Percentiles rank a stretch among this genome's conserved stretches.
phyloP scores from a whole-genome alignment of 805 yeast genomes.

The Yarrowia deformans region DNA sequence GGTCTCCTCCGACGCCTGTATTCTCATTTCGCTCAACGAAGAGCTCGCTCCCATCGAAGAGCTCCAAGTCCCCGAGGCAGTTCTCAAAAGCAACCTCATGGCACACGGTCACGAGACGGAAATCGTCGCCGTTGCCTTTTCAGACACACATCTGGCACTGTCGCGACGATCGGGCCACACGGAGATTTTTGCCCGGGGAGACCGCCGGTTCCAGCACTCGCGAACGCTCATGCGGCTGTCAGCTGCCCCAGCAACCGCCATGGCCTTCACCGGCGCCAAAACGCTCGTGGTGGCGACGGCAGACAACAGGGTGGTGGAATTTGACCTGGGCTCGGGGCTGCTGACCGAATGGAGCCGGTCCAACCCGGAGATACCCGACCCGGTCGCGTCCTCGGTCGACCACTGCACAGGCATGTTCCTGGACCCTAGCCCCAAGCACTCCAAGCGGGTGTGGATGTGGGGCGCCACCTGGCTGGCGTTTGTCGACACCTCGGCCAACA shows the following conservation, averaged over 20 bases:
- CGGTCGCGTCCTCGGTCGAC: conserved; percentile 63
- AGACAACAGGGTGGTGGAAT: conserved; percentile 78
- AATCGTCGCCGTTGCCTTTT: conserved; percentile 58
- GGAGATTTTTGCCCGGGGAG: conserved; percentile 55
- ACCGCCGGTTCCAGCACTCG: conserved; percentile 46
- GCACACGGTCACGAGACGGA: conserved; percentile 62
- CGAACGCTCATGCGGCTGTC: conserved; percentile 34
- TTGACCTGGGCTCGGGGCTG: conserved; percentile 53
- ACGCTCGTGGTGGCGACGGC: conserved; percentile 71
- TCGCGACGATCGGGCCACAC: conserved; percentile 72
- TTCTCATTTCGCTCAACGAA: conserved; percentile 44
- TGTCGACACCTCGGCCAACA: conserved; percentile 67
- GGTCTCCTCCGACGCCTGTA: neutral
- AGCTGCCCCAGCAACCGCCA: conserved; percentile 62
- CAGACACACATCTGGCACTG: conserved; percentile 59
- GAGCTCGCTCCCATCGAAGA: conserved; percentile 32
- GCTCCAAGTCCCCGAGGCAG: conserved; percentile 39
- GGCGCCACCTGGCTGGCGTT: conserved; percentile 83
- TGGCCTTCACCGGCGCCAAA: conserved; percentile 60
- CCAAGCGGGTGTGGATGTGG: conserved; percentile 77
- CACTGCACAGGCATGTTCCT: conserved; percentile 76
- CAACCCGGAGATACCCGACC: conserved; percentile 78
- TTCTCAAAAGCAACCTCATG: conserved; percentile 45
- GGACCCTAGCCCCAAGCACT: conserved; percentile 50
- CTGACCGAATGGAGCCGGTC: conserved; percentile 79